Evolutionary conservation across 129 eudicot genomes (phyloP).

Genomic region (Pulicaria dysenterica): DNA sequence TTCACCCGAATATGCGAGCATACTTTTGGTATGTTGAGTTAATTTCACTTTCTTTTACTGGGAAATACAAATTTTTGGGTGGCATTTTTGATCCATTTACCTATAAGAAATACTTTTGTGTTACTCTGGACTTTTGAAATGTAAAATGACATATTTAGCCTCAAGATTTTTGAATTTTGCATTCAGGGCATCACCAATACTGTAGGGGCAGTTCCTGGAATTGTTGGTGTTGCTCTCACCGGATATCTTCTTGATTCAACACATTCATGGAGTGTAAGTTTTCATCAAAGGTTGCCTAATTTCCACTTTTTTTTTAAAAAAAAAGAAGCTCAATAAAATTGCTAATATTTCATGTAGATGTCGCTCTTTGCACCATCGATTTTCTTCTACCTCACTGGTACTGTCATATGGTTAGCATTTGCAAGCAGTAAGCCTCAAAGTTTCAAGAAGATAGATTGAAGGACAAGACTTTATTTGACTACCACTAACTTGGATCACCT

Average conservation of each 20-base stretch:
- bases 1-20: conserved; percentile 95
- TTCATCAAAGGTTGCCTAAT: conserved; percentile 13
- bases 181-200: conserved; percentile 93
- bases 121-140: background rate
- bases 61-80: background rate
- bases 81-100: background rate
- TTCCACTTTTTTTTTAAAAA: background rate
- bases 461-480: conserved; percentile 27
- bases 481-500: conserved; percentile 45
- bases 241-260: conserved; percentile 95
- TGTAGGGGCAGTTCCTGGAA: conserved; percentile 95
- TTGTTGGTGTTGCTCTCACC: conserved; percentile 90
- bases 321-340: background rate
- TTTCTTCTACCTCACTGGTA: conserved; percentile 97
- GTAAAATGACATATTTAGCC: conserved; percentile 12
- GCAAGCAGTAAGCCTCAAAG: conserved; percentile 95
- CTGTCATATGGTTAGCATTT: conserved; percentile 78
- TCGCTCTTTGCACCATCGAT: conserved; percentile 92
- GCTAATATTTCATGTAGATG: conserved; percentile 40
- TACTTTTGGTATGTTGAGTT: conserved; percentile 72
- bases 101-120: background rate
- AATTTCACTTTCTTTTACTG: background rate
- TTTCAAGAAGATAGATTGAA: conserved; percentile 65
- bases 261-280: conserved; percentile 97
- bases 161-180: background rate